Evolutionary conservation across 139 green algal species (phyloP).

Genomic region (Micromonas pusilla): DNA sequence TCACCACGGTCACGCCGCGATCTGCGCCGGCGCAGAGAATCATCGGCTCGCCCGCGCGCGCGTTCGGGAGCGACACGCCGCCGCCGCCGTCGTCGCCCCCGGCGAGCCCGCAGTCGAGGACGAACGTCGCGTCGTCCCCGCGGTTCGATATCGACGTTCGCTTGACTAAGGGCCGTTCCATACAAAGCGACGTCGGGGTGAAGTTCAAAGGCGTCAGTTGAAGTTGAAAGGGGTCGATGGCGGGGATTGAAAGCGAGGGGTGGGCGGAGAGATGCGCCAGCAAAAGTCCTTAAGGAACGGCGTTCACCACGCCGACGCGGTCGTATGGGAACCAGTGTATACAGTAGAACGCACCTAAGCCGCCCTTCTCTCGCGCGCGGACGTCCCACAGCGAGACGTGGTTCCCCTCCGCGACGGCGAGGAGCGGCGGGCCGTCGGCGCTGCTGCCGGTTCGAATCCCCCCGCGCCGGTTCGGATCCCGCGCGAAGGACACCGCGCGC

Average conservation of each 20-base stretch:
- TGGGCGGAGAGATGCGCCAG: no score
- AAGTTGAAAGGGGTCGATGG: no score
- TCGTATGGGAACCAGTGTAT: not conserved
- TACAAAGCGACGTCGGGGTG: no score
- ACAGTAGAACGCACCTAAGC: not conserved
- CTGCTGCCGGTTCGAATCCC: not conserved
- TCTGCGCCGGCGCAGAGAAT: not conserved
- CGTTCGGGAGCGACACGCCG: not conserved
- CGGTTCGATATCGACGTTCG: not conserved
- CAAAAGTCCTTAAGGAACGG: not conserved
- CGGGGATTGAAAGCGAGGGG: no score
- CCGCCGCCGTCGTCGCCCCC: not conserved
- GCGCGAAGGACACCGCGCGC: not conserved
- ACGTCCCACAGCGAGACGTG: constrained; percentile 3
- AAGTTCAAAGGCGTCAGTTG: no score
- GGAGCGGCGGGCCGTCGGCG: not conserved
- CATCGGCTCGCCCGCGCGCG: not conserved
- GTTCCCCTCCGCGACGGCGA: constrained; percentile 5
- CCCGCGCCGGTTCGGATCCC: no score
- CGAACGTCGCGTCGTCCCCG: not conserved
- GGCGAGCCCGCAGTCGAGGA: not conserved
- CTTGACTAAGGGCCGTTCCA: no score
- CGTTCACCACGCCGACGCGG: no score
- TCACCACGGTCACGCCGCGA: not conserved
- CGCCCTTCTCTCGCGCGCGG: not conserved